Base-by-base conservation (phyloP, 352 stramenopile species). In the Phytopythium cucurbitacearum region DNA sequence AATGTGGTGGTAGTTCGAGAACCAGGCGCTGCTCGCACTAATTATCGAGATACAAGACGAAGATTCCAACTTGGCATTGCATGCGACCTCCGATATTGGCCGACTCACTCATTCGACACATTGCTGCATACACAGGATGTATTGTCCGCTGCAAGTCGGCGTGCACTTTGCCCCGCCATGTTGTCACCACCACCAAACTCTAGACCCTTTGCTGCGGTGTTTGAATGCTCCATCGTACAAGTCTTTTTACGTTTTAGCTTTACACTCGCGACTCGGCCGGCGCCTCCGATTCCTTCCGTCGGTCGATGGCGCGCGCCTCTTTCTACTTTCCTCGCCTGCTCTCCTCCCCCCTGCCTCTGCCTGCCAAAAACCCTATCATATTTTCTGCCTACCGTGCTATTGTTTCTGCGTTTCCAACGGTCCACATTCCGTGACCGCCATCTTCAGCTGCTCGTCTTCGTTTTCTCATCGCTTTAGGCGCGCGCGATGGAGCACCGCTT, bases 401-500 rank as follows among this genome's bases (percentile, higher is more conserved):
- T 53, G 16, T 42, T 53, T 16, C 35, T 52, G 15, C 28, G 21
- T 43, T 28, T 16, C 39, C 21, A 28, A 28, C 21, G 21, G 21
- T 2, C 21, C 21, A 28, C 21, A 28, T 28, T 28, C 21, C 21
- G 21, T 28, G 21, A 2, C 21, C 21, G 41, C n/a, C 35, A 43
- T 45, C 45, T 64, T 57, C 48, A 51, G 37, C 54, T 65, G 32
- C 35, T 45, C 56, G 43, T 21, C 42, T 73, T 37, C 21, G 35
- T 21, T 70, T 39, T 40, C 62, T 68, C 66, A 51, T 53, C 59
- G 60, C 40, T 54, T 71, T 59, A 56, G 21, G 21, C 21, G 21
- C 40, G 61, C 52, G 44, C 50, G 54, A 73, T 73, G 67, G 60
- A 67, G 60, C 56, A 56, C 47, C 54, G 48, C n/a, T 70, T 65